These are phyloP conservation scores for Xylaria acuta DNA, from an alignment of 495 filamentous ascomycete species.

Conservation along the genomic window DNA sequence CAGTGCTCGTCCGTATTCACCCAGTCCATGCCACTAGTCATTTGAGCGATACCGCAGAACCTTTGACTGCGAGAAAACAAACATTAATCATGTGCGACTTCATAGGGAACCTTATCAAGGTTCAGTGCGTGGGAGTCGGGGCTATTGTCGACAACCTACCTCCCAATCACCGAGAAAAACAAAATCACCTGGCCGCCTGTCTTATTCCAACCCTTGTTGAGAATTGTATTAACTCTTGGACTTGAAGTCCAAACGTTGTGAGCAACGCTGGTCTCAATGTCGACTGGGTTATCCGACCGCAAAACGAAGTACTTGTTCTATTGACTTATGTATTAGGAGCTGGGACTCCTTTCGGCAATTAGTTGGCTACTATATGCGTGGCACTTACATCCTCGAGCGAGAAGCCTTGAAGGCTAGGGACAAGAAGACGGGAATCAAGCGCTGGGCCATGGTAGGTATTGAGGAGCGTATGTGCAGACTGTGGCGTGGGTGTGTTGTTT, in stretches of 20 bases:
- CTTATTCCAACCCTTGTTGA: constrained; percentile 3
- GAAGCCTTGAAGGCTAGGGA: not conserved
- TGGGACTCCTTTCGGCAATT: not conserved
- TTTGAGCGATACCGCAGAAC: constrained; percentile 18
- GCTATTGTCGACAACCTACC: not conserved
- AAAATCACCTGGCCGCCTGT: constrained; percentile 12
- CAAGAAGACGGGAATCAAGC: not conserved
- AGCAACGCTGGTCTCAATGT: constrained; percentile 12
- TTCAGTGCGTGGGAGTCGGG: not conserved
- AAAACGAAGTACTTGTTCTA: constrained; percentile 16
- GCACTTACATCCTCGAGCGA: constrained; percentile 1
- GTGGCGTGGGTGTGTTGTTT: not conserved
- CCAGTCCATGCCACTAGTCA: constrained; percentile 12
- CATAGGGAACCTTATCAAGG: not conserved
- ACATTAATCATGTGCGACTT: not conserved
- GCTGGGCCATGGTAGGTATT: constrained; percentile 6
- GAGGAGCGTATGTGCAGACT: not conserved
- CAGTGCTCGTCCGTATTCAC: constrained; percentile 11
- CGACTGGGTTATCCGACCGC: constrained; percentile 10
- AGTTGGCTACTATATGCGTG: not conserved
- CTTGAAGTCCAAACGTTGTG: constrained; percentile 14
- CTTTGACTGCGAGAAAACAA: not conserved
- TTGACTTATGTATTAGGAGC: not conserved
- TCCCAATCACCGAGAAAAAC: constrained; percentile 18
- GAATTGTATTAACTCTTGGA: constrained; percentile 7